phyloP scores from a whole-genome alignment of 805 yeast species.

The Groenewaldozyma salmanticensis region DNA sequence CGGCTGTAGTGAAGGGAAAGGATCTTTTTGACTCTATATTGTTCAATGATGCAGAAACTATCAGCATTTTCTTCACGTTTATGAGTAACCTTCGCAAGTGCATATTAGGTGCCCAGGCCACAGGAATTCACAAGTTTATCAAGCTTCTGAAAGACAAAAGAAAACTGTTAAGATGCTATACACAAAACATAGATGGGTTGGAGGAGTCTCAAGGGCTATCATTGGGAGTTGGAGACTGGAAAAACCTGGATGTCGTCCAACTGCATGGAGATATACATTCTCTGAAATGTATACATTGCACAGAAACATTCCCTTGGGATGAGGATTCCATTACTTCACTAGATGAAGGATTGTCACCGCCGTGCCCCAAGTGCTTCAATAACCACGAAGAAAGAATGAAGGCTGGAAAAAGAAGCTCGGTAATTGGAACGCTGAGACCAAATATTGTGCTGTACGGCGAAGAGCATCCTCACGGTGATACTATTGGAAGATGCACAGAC shows the following conservation, averaged over 20 bases:
- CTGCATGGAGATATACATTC: slow-evolving; percentile 81
- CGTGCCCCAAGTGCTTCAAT: slow-evolving; percentile 60
- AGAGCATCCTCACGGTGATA: slow-evolving; percentile 79
- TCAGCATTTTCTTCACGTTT: slow-evolving; percentile 72
- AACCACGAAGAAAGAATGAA: slow-evolving; percentile 45
- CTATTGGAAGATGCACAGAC: slow-evolving; percentile 59
- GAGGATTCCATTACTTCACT: slow-evolving; percentile 38
- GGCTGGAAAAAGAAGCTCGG: slow-evolving; percentile 63
- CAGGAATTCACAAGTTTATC: slow-evolving; percentile 75
- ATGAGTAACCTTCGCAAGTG: slow-evolving; percentile 71
- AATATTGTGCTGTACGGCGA: slow-evolving; percentile 90
- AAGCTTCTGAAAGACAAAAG: slow-evolving; percentile 47
- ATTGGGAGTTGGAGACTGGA: slow-evolving; percentile 50
- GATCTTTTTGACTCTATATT: slow-evolving; percentile 84
- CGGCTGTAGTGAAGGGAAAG: slow-evolving; percentile 63
- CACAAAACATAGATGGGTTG: slow-evolving; percentile 89
- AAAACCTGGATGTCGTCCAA: slow-evolving; percentile 67
- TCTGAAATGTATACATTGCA: slow-evolving; percentile 69
- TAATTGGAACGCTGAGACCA: slow-evolving; percentile 76
- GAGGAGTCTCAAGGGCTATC: slow-evolving; percentile 57
- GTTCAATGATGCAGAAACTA: slow-evolving; percentile 57
- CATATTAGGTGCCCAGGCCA: slow-evolving; percentile 61
- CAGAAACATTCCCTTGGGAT: slow-evolving; percentile 51
- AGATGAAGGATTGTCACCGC: slow-evolving; percentile 59
- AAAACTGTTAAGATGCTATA: slow-evolving; percentile 75